phyloP scores from a whole-genome alignment of 139 green algal species.

The Chlamydomonas schloesseri region DNA sequence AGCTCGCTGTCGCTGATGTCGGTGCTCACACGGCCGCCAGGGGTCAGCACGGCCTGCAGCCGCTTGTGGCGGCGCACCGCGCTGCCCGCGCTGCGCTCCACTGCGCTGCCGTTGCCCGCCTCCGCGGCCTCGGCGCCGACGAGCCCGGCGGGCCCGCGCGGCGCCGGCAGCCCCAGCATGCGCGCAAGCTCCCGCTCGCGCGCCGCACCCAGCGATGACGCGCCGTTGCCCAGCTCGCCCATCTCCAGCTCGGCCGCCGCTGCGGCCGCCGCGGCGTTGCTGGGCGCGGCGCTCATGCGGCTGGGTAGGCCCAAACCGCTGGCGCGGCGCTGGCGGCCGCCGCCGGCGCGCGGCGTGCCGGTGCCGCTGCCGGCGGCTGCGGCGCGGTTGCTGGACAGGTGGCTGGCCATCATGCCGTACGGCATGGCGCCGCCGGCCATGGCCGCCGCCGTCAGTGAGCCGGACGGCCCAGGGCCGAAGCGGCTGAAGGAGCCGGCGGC shows the following conservation, averaged over 20 bases:
- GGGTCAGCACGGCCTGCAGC: constrained; percentile 11
- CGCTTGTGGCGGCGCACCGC: not conserved
- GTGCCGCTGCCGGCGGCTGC: not conserved
- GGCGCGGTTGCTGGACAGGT: not conserved
- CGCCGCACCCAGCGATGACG: not conserved
- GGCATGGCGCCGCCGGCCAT: too few species aligned
- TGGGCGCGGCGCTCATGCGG: not conserved
- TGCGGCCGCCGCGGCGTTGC: not conserved
- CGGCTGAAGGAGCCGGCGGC: too few species aligned
- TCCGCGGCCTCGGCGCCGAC: not conserved
- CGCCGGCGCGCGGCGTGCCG: not conserved
- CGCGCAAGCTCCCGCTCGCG: not conserved
- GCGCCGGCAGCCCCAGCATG: not conserved
- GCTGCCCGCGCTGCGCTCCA: not conserved
- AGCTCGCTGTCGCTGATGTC: not conserved
- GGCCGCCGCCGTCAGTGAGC: too few species aligned
- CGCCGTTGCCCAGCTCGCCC: not conserved
- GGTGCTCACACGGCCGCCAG: constrained; percentile 7
- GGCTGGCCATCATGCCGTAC: too few species aligned
- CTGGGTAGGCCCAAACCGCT: not conserved
- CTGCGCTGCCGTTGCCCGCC: not conserved
- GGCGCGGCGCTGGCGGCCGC: not conserved
- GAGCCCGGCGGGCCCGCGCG: not conserved
- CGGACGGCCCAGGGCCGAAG: too few species aligned
- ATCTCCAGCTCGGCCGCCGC: not conserved